phyloP scores from a whole-genome alignment of 108 stramenopile genomes.

The Nannochloropsis gaditana region DNA sequence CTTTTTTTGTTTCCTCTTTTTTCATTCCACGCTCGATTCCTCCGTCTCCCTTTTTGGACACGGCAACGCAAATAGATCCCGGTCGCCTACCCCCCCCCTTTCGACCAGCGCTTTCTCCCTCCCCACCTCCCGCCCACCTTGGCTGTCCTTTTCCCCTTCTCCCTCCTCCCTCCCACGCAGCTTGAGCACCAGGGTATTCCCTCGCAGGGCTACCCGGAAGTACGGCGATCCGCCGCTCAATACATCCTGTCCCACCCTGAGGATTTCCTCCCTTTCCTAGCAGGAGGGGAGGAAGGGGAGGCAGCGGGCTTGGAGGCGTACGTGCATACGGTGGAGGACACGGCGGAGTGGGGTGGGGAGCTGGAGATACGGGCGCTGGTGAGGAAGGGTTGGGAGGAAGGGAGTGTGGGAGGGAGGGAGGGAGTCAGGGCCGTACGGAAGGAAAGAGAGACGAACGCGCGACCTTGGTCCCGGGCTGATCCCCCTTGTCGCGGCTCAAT shows the following conservation, averaged over 20 bases:
- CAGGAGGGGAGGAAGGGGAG: constrained; percentile 32
- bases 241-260: constrained; percentile 56
- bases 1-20: not conserved
- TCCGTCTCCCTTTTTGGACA: too few relatives aligned
- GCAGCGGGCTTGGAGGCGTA: constrained; percentile 71
- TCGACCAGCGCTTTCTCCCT: not conserved
- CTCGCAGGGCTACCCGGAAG: constrained; percentile 19
- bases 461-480: not conserved
- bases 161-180: not conserved
- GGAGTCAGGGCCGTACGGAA: not conserved
- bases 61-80: not conserved
- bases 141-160: not conserved
- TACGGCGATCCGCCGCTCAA: constrained; percentile 40
- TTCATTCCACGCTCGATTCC: not conserved
- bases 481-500: not conserved
- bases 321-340: constrained; percentile 65
- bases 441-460: not conserved
- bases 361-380: constrained; percentile 65
- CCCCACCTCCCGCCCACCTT: not conserved
- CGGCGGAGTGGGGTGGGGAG: constrained; percentile 94
- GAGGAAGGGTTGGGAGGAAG: not conserved
- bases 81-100: not conserved
- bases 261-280: constrained; percentile 83
- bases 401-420: not conserved
- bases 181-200: not conserved